These are phyloP conservation scores for Ganoderma leucocontextum DNA, from an alignment of 1,284 basidiomycete genomes.

Conservation along the genomic window DNA sequence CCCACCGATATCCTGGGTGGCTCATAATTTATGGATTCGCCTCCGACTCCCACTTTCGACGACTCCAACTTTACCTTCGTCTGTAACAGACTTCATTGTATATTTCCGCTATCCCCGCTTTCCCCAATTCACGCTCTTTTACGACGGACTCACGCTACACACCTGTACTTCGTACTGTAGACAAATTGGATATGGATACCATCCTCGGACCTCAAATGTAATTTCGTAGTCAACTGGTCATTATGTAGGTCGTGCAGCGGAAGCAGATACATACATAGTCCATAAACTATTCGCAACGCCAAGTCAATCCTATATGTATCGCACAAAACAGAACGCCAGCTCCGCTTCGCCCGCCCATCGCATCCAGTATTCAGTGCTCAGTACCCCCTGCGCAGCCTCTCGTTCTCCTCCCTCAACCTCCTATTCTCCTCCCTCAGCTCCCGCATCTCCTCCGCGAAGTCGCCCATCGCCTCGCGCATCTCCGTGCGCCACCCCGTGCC, in stretches of 20 bases:
- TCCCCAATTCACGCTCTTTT: not conserved
- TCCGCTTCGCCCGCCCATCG: constrained; percentile 2
- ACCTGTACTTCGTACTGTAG: not conserved
- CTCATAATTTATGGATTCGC: not conserved
- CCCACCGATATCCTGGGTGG: not conserved
- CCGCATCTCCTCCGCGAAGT: constrained; percentile 62
- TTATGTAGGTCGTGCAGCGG: not conserved
- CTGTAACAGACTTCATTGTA: not conserved
- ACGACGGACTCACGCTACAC: not conserved
- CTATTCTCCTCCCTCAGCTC: constrained; percentile 52
- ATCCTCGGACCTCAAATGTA: not conserved
- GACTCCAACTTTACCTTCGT: not conserved
- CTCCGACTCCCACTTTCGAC: not conserved
- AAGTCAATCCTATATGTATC: not conserved
- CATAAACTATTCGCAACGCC: constrained; percentile 10
- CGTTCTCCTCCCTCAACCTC: constrained; percentile 73
- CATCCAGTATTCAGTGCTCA: constrained; percentile 31
- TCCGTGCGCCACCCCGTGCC: constrained; percentile 65
- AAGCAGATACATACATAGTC: constrained; percentile 2
- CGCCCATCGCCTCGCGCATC: constrained; percentile 65
- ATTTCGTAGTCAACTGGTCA: not conserved
- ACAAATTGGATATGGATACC: not conserved
- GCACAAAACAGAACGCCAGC: constrained; percentile 3
- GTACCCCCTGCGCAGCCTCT: constrained; percentile 62
- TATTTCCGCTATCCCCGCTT: not conserved